These are phyloP conservation scores for Chytriomyces sp. DNA, from an alignment of 192 early-diverging fungal genomes.

Conservation along the genomic window DNA sequence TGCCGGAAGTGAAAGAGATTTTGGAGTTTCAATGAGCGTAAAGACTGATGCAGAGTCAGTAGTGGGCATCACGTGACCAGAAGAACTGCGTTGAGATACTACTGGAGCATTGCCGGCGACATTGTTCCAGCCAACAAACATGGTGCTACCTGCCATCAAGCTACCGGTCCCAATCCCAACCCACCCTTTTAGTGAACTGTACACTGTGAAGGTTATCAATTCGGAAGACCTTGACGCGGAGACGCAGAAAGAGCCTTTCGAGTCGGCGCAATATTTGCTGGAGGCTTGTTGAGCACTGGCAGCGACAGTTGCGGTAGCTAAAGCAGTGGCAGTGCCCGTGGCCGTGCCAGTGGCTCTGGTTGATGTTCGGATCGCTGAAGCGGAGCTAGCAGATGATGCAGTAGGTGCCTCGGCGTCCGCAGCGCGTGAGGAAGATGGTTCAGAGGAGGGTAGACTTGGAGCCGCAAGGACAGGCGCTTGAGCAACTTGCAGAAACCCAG, in stretches of 20 bases:
- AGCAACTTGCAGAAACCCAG: too few relatives aligned
- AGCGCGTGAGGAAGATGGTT: not conserved
- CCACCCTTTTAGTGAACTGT: not conserved
- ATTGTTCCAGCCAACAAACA: constrained; percentile 43
- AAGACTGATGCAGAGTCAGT: not conserved
- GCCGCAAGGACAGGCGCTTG: too few relatives aligned
- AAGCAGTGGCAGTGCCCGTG: too few relatives aligned
- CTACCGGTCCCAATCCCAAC: constrained; percentile 37
- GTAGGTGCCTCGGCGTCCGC: not conserved
- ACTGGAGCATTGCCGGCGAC: constrained; percentile 1
- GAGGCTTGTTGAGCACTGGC: too few relatives aligned
- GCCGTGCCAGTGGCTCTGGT: too few relatives aligned
- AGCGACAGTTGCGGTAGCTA: too few relatives aligned
- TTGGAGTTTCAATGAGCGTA: constrained; percentile 4
- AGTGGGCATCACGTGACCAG: not conserved
- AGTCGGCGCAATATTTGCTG: not conserved
- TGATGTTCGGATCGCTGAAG: not conserved
- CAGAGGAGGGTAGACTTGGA: too few relatives aligned
- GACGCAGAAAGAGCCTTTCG: not conserved
- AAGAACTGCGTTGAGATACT: not conserved
- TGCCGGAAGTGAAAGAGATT: not conserved
- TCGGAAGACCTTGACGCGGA: not conserved
- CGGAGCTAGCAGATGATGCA: not conserved
- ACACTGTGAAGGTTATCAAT: not conserved
- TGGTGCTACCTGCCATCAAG: constrained; percentile 32